A percentile compares a stretch with the other conserved stretches of the same genome.
phyloP scores from a whole-genome alignment of 2,329 filamentous ascomycete genomes.

The Aspergillus sp. region DNA sequence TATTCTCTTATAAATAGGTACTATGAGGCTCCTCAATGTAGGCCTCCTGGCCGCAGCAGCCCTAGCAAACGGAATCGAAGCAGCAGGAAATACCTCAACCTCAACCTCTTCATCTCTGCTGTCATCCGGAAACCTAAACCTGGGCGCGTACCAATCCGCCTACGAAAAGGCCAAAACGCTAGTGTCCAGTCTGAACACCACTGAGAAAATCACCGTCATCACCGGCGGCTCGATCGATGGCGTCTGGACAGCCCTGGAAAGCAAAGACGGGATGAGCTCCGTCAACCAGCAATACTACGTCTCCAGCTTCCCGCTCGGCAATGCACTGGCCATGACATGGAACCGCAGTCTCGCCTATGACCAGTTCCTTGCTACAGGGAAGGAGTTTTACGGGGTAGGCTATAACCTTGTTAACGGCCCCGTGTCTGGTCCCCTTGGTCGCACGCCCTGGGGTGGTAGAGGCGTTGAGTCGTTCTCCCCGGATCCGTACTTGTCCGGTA shows the following conservation, averaged over 20 bases:
- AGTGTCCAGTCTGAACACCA: background rate
- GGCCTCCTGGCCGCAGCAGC: too few species aligned
- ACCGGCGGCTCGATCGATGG: background rate
- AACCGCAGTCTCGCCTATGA: background rate
- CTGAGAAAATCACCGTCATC: background rate
- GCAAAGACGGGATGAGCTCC: background rate
- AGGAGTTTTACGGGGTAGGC: background rate
- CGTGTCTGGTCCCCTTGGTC: constrained; percentile 43
- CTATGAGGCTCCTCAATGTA: too few species aligned
- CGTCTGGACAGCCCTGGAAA: background rate
- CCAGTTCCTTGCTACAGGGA: background rate
- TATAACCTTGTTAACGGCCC: constrained; percentile 25
- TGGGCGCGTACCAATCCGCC: background rate
- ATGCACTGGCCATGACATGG: background rate
- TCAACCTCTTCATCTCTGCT: background rate
- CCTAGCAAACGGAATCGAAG: too few species aligned
- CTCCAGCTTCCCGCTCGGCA: background rate
- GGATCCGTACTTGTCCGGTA: constrained; percentile 45
- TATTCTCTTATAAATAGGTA: too few species aligned
- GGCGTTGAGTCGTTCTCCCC: constrained; percentile 44
- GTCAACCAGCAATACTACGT: background rate
- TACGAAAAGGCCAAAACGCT: background rate
- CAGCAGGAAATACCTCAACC: background rate
- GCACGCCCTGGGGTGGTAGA: constrained; percentile 36
- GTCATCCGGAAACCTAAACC: background rate